These are phyloP conservation scores for Chlorella sp. DNA, from an alignment of 139 green algal genomes.

Conservation along the genomic window DNA sequence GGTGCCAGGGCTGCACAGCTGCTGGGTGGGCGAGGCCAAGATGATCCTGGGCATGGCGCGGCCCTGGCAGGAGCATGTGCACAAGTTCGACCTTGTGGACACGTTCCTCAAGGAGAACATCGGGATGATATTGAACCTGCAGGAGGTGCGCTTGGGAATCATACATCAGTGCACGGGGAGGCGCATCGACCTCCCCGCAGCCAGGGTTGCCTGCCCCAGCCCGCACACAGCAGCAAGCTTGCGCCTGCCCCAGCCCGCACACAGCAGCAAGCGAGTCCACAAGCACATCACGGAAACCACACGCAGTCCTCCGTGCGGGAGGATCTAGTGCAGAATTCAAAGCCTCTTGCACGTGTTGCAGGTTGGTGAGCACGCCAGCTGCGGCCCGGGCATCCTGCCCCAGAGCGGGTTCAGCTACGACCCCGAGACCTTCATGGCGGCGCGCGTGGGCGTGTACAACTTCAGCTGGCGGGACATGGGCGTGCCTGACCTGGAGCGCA, in stretches of 20 bases:
- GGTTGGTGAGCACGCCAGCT: slow-evolving; percentile 62
- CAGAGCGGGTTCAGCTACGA: slow-evolving; percentile 59
- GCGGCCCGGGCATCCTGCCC: slow-evolving; percentile 53
- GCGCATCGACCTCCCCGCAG: no score
- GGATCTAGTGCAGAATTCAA: no score
- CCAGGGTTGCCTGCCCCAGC: no score
- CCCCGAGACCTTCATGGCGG: slow-evolving; percentile 58
- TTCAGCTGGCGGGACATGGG: slow-evolving; percentile 69
- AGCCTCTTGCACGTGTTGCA: slow-evolving; percentile 4
- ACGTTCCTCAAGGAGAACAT: slow-evolving; percentile 42
- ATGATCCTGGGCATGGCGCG: slow-evolving; percentile 62
- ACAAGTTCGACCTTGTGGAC: slow-evolving; percentile 31
- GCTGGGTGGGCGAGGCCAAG: slow-evolving; percentile 45
- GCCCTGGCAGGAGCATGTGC: slow-evolving; percentile 50
- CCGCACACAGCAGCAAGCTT: no score
- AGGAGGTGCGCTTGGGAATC: slow-evolving; percentile 49
- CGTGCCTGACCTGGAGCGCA: slow-evolving; percentile 49
- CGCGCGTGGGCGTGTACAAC: slow-evolving; percentile 50
- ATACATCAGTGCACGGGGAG: no score
- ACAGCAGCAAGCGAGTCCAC: no score
- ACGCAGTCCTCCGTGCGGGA: no score
- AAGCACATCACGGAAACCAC: no score
- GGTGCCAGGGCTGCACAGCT: slow-evolving; percentile 57
- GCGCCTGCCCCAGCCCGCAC: no score
- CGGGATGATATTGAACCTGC: slow-evolving; percentile 66